Conservation (phyloP, 495 filamentous ascomycete genomes). For the Cairneyella variabilis region DNA sequence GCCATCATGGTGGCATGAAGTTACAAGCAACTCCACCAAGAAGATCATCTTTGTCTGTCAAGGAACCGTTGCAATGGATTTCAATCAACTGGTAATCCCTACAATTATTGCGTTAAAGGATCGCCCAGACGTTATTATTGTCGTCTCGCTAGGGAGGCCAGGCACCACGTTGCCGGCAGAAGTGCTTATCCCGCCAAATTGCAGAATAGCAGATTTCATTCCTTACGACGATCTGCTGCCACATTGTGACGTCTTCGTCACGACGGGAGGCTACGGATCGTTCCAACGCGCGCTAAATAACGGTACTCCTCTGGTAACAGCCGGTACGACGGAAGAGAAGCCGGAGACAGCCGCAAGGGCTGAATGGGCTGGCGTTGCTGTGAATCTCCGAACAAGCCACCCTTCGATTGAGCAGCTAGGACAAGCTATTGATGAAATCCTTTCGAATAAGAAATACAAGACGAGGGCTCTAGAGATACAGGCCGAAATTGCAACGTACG, state of each 20-base stretch:
- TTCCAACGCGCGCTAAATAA: constrained; percentile 30
- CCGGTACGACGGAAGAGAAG: constrained; percentile 33
- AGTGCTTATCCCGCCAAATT: constrained; percentile 20
- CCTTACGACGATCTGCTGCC: constrained; percentile 33
- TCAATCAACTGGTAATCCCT: constrained; percentile 27
- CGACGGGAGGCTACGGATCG: constrained; percentile 33
- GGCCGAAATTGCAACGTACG: constrained; percentile 24
- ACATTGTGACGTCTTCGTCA: constrained; percentile 31
- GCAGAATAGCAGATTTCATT: constrained; percentile 31
- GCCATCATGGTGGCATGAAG: constrained; percentile 30
- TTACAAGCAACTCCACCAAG: constrained; percentile 20
- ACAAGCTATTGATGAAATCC: constrained; percentile 28
- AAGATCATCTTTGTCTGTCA: constrained; percentile 32
- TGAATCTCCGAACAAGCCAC: constrained; percentile 29
- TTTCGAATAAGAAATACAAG: constrained; percentile 26
- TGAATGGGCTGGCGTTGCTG: constrained; percentile 31
- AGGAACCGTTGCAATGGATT: constrained; percentile 29
- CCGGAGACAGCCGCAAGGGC: constrained; percentile 27
- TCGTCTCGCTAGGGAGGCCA: constrained; percentile 30
- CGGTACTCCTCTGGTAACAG: constrained; percentile 32
- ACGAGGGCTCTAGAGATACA: constrained; percentile 25
- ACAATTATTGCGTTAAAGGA: constrained; percentile 27
- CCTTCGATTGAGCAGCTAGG: constrained; percentile 26
- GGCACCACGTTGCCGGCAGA: constrained; percentile 22
- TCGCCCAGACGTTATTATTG: constrained; percentile 27